These are phyloP conservation scores for Cydonia oblonga DNA, from an alignment of 331 rosid genomes.

Conservation along the genomic window DNA sequence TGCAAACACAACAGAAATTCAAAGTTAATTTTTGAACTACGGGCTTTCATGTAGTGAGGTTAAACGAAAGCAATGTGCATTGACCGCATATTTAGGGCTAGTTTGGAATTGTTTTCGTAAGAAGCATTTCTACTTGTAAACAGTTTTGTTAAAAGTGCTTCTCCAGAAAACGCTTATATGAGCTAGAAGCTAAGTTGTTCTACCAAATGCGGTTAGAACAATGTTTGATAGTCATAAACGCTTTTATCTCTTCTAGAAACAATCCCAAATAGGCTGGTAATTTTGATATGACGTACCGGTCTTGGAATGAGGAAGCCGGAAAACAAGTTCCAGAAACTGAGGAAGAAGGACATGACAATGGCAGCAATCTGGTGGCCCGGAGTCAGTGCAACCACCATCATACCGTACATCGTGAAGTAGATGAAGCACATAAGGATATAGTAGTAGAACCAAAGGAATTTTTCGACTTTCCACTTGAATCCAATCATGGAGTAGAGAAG, in stretches of 20 bases:
- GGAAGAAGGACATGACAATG: constrained; percentile 31
- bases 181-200: too few species aligned
- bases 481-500: constrained; percentile 39
- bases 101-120: neutral
- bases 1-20: neutral
- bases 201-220: too few species aligned
- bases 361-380: constrained; percentile 37
- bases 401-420: constrained; percentile 38
- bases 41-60: neutral
- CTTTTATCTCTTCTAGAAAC: too few species aligned
- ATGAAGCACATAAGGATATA: constrained; percentile 29
- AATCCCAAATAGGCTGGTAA: neutral
- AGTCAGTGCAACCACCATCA: constrained; percentile 41
- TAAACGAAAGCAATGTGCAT: too few species aligned
- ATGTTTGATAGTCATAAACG: too few species aligned
- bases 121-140: neutral
- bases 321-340: constrained; percentile 37
- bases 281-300: constrained; percentile 12
- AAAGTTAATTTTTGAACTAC: neutral
- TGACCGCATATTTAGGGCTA: neutral
- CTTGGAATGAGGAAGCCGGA: constrained; percentile 35
- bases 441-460: constrained; percentile 30
- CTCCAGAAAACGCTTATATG: too few species aligned
- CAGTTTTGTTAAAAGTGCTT: neutral
- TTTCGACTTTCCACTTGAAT: constrained; percentile 19